phyloP scores from a whole-genome alignment of 306 rosid genomes.

The Glycine latifolia region DNA sequence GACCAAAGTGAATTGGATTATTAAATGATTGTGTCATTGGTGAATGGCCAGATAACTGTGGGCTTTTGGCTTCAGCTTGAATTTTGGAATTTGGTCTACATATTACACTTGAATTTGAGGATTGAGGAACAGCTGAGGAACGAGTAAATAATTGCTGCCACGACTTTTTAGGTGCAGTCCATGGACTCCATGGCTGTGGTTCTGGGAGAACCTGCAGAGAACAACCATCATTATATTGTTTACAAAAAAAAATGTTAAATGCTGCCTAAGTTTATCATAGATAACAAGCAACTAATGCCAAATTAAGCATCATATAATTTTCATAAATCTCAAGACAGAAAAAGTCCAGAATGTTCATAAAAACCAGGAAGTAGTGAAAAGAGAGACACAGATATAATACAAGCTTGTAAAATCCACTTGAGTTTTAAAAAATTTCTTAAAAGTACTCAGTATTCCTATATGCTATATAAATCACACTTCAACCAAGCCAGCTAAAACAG shows the following conservation, averaged over 20 bases:
- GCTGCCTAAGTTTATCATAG: too few species aligned
- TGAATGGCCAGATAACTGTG: conserved; percentile 60
- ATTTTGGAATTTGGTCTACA: conserved; percentile 80
- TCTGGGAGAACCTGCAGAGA: conserved; percentile 75
- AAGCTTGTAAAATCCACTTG: too few species aligned
- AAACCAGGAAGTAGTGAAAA: neutral
- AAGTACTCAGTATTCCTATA: neutral
- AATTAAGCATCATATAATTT: conserved; percentile 11
- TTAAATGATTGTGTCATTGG: conserved; percentile 68
- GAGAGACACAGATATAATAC: too few species aligned
- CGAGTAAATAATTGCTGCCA: conserved; percentile 97
- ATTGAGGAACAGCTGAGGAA: conserved; percentile 66
- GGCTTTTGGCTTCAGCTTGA: conserved; percentile 67
- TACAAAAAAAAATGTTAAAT: too few species aligned
- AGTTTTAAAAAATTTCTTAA: neutral
- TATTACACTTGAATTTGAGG: conserved; percentile 74
- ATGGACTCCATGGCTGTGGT: conserved; percentile 61
- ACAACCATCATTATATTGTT: conserved; percentile 45
- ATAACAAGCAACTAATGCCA: conserved; percentile 30
- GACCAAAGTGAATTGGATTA: conserved; percentile 86
- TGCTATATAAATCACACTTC: too few species aligned
- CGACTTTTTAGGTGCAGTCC: conserved; percentile 70
- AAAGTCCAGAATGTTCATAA: neutral
- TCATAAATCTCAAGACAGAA: neutral
- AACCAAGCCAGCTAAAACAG: neutral